Evolutionary conservation across 1,284 basidiomycete species (phyloP).

Genomic region (Marasmius fiardii): DNA sequence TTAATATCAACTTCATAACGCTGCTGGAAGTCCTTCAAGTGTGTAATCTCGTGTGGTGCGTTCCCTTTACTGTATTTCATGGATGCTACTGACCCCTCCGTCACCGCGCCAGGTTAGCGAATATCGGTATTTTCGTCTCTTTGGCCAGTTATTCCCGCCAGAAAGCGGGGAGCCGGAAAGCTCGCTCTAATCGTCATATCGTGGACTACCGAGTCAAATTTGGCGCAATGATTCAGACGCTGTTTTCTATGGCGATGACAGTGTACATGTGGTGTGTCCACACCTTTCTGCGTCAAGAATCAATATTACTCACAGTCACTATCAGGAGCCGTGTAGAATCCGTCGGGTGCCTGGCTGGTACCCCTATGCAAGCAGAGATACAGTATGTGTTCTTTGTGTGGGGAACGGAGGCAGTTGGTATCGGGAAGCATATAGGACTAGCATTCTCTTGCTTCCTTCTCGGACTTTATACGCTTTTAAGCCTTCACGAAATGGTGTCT

Average conservation of each 20-base stretch:
- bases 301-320: background rate
- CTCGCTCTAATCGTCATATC: slow-evolving; percentile 9
- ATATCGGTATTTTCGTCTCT: slow-evolving; percentile 37
- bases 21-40: slow-evolving; percentile 36
- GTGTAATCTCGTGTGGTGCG: slow-evolving; percentile 40
- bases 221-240: slow-evolving; percentile 33
- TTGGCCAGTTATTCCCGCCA: slow-evolving; percentile 37
- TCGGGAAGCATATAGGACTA: slow-evolving; percentile 30
- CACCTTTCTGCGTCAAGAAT: background rate
- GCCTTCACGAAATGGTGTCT: slow-evolving; percentile 29
- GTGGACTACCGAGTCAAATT: slow-evolving; percentile 32
- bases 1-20: slow-evolving; percentile 27
- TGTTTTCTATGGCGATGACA: slow-evolving; percentile 34
- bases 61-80: too few species aligned
- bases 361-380: background rate
- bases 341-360: slow-evolving; percentile 23
- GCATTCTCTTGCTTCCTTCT: slow-evolving; percentile 28
- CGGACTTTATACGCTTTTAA: slow-evolving; percentile 26
- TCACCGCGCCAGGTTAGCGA: slow-evolving; percentile 29
- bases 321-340: slow-evolving; percentile 21
- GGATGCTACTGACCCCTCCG: background rate
- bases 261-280: slow-evolving; percentile 34
- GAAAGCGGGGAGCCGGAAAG: slow-evolving; percentile 24
- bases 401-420: slow-evolving; percentile 24
- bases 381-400: slow-evolving; percentile 32